Conservation (phyloP, 2,329 filamentous ascomycete genomes). For the Xylariaceae sp. region DNA sequence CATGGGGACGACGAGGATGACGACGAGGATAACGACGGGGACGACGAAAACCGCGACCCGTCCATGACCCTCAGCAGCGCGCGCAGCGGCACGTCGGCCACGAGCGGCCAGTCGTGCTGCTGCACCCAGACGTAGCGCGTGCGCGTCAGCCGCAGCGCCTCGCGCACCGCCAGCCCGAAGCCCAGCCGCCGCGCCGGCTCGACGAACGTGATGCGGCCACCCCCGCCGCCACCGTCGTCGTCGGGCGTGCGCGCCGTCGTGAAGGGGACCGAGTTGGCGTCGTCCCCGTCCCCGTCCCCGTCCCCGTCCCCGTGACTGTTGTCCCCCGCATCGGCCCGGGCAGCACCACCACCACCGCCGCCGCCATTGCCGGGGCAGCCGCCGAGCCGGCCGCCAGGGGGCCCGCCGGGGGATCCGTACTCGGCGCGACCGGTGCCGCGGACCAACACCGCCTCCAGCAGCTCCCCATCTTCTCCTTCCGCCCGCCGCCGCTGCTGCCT, state of each 20-base stretch:
- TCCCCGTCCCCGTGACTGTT: no score
- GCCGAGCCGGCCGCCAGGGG: no score
- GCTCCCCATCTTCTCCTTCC: no score
- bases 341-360: no score
- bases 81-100: slow-evolving; percentile 35
- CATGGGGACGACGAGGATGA: no score
- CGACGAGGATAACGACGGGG: no score
- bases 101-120: slow-evolving; percentile 49
- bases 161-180: slow-evolving; percentile 46
- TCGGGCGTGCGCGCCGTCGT: slow-evolving; percentile 27
- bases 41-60: no score
- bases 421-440: slow-evolving; percentile 32
- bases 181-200: slow-evolving; percentile 40
- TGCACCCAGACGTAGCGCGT: slow-evolving; percentile 51
- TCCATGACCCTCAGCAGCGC: slow-evolving; percentile 40
- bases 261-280: slow-evolving; percentile 31
- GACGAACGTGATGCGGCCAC: slow-evolving; percentile 41
- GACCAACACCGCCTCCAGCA: slow-evolving; percentile 4
- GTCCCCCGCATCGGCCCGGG: no score
- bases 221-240: no score
- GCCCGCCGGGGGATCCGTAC: slow-evolving; percentile 38
- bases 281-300: no score
- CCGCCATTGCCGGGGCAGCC: no score
- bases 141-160: slow-evolving; percentile 35
- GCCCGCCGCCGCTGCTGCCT: no score